Evolutionary conservation across 2,329 filamentous ascomycete genomes (phyloP).

Genomic region (Penicillium sp.): DNA sequence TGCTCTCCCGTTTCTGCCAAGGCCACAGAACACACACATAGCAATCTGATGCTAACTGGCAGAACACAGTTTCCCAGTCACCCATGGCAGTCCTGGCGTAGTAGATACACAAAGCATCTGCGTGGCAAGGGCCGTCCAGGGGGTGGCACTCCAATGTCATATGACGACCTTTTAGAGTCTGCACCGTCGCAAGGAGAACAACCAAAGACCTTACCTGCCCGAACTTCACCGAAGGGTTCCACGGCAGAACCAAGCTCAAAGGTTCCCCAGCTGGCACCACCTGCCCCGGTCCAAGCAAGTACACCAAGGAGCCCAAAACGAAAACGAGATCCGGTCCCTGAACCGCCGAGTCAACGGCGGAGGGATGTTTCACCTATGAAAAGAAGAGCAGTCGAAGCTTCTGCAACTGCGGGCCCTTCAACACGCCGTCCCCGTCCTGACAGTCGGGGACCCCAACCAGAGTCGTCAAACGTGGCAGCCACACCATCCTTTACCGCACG

Average conservation of each 20-base stretch:
- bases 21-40: background rate
- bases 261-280: background rate
- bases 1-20: background rate
- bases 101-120: constrained; percentile 47
- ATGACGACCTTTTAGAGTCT: background rate
- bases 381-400: constrained; percentile 6
- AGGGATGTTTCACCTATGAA: constrained; percentile 8
- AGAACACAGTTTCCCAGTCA: constrained; percentile 44
- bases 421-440: background rate
- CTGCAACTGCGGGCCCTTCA: background rate
- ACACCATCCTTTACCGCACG: background rate
- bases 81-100: constrained; percentile 51
- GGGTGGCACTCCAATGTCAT: constrained; percentile 13
- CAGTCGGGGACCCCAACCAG: background rate
- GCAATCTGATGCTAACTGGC: background rate
- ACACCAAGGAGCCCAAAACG: constrained; percentile 21
- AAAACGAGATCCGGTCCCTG: constrained; percentile 18
- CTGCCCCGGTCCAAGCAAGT: background rate
- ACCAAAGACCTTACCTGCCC: constrained; percentile 10
- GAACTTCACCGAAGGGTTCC: background rate
- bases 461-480: background rate
- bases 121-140: constrained; percentile 39
- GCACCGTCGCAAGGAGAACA: background rate
- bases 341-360: background rate
- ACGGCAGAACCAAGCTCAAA: background rate